Conservation (phyloP, 179 eudicot species). For the Monotropa hypopitys region DNA sequence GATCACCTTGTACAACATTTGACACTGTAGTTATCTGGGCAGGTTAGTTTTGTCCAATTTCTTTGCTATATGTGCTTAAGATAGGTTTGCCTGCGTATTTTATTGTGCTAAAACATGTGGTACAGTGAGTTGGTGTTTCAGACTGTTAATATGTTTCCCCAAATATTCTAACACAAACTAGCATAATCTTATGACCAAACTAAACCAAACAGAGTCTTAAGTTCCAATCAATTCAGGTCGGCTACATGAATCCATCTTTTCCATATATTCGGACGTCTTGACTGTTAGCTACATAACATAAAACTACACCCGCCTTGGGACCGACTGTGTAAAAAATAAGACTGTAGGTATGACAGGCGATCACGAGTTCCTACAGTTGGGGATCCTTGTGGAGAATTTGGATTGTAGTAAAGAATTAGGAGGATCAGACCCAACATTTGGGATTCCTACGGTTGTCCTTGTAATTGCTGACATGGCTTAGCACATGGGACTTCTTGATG, state of each 20-base stretch:
- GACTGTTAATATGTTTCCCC: not conserved
- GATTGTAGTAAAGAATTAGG: not conserved
- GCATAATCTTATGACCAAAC: not conserved
- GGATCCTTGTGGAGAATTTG: too few relatives aligned
- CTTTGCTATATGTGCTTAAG: not conserved
- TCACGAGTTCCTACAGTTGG: too few relatives aligned
- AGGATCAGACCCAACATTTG: not conserved
- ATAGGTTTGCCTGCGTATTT: not conserved
- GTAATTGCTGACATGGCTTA: not conserved
- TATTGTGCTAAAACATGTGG: not conserved
- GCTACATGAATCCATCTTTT: too few relatives aligned
- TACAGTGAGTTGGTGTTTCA: not conserved
- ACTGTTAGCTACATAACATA: too few relatives aligned
- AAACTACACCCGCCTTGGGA: too few relatives aligned
- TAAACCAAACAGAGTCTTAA: not conserved
- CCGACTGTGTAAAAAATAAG: too few relatives aligned
- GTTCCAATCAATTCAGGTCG: too few relatives aligned
- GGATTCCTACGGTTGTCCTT: not conserved
- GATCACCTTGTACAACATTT: conserved; percentile 6
- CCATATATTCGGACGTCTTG: too few relatives aligned
- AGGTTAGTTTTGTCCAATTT: conserved; percentile 10
- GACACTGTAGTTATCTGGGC: not conserved
- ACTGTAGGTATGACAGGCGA: too few relatives aligned
- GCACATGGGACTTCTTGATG: not conserved
- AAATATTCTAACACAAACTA: not conserved